Percentiles rank a stretch among this genome's conserved stretches.
Conservation (phyloP, 352 stramenopile genomes). For the Plasmopara viticola region DNA sequence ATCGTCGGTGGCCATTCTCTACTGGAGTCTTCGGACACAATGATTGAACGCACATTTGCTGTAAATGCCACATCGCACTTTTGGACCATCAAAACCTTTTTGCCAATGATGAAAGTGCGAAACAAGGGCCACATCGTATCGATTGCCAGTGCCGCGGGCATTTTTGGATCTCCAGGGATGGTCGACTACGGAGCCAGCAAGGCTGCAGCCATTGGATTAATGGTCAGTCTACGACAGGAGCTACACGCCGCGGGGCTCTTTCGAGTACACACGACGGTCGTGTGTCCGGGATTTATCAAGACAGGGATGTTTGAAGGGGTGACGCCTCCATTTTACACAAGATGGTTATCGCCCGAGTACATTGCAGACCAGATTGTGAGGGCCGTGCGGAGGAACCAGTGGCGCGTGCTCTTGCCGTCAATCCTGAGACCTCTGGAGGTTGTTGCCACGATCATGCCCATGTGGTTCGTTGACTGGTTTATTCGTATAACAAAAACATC, state of each 20-base stretch:
- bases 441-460: slow-evolving; percentile 28
- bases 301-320: slow-evolving; percentile 68
- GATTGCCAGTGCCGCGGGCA: slow-evolving; percentile 37
- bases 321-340: slow-evolving; percentile 26
- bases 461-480: slow-evolving; percentile 33
- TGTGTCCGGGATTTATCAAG: slow-evolving; percentile 54
- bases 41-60: slow-evolving; percentile 42
- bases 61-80: slow-evolving; percentile 49
- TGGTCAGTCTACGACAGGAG: slow-evolving; percentile 45
- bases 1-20: slow-evolving; percentile 40
- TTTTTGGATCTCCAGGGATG: slow-evolving; percentile 42
- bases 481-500: slow-evolving; percentile 34
- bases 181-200: slow-evolving; percentile 55
- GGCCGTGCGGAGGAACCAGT: slow-evolving; percentile 44
- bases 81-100: slow-evolving; percentile 44
- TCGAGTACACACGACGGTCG: slow-evolving; percentile 42
- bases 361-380: slow-evolving; percentile 41
- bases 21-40: slow-evolving; percentile 31
- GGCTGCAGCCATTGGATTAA: slow-evolving; percentile 34
- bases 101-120: slow-evolving; percentile 35
- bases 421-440: slow-evolving; percentile 29
- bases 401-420: slow-evolving; percentile 30
- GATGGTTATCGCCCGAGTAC: slow-evolving; percentile 38
- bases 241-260: slow-evolving; percentile 31
- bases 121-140: slow-evolving; percentile 46